Conservation (phyloP, 345 rosid species). For the Draba incana region DNA sequence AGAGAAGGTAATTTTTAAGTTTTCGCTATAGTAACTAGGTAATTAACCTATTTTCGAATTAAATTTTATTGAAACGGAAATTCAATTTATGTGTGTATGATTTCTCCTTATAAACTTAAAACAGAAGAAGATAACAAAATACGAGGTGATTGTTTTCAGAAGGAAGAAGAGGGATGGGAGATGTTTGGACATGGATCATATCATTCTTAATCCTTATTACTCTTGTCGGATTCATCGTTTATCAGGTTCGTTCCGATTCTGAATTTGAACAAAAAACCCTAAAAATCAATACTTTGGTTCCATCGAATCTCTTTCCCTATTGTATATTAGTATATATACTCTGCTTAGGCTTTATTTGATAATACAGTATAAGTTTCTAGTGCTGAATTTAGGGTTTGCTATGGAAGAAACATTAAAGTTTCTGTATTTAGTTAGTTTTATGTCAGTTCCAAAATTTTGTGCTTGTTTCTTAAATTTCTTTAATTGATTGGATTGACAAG, state of each 20-base stretch:
- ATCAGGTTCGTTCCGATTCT: conserved; percentile 55
- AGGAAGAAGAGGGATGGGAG: conserved; percentile 58
- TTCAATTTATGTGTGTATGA: too few species aligned
- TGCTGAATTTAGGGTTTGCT: background rate
- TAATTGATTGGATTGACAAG: too few species aligned
- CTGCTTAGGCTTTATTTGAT: background rate
- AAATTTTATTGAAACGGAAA: too few species aligned
- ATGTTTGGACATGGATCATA: conserved; percentile 69
- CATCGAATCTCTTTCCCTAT: background rate
- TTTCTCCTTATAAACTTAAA: too few species aligned
- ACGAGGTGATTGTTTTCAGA: conserved; percentile 19
- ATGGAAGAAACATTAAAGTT: conserved; percentile 18
- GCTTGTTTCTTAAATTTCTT: background rate
- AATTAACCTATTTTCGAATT: too few species aligned
- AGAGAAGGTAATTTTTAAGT: too few species aligned
- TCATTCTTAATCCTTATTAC: conserved; percentile 74
- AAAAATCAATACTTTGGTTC: background rate
- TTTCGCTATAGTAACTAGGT: too few species aligned
- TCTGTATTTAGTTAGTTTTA: background rate
- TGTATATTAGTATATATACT: background rate
- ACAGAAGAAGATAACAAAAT: background rate
- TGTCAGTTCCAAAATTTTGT: background rate
- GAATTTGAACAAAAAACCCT: background rate
- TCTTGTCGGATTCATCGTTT: conserved; percentile 63
- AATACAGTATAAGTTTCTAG: background rate